Conservation (phyloP, 768 basidiomycete genomes). For the Coprinopsis cinerea region DNA sequence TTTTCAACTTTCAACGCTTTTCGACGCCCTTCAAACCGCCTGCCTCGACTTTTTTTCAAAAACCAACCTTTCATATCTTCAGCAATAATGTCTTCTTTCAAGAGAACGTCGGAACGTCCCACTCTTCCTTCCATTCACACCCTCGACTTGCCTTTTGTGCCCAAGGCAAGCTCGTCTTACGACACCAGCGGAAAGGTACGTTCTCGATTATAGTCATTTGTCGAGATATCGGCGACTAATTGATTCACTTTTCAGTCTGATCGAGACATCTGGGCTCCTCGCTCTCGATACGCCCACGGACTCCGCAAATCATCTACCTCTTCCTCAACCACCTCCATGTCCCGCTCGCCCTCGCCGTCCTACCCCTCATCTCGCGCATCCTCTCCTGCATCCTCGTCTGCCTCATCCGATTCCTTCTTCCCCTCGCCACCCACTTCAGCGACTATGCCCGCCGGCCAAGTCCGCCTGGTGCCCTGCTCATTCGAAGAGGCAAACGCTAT, state of each 20-base stretch:
- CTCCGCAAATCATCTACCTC: conserved; percentile 30
- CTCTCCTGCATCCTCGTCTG: not conserved
- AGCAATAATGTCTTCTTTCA: conserved; percentile 1
- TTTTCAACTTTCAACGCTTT: not conserved
- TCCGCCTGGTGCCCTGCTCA: conserved; percentile 40
- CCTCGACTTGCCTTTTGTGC: conserved; percentile 31
- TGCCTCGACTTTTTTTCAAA: not conserved
- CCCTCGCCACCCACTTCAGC: conserved; percentile 12
- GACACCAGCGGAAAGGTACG: conserved; percentile 7
- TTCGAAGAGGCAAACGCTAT: conserved; percentile 45
- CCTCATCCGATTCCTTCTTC: not conserved
- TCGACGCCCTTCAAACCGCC: not conserved
- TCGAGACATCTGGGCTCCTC: conserved; percentile 6
- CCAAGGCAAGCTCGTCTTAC: conserved; percentile 3
- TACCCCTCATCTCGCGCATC: no score
- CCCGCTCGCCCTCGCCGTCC: conserved; percentile 30
- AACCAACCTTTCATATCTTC: not conserved
- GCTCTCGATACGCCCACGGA: conserved; percentile 14
- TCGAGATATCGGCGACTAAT: not conserved
- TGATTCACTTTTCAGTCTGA: not conserved
- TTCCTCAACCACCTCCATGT: conserved; percentile 27
- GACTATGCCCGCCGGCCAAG: conserved; percentile 12
- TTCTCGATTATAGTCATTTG: conserved; percentile 14
- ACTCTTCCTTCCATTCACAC: conserved; percentile 49
- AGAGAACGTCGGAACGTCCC: conserved; percentile 29